These are phyloP conservation scores for Cryptosporidium sp. DNA, from an alignment of 169 alveolate genomes.

Conservation along the genomic window DNA sequence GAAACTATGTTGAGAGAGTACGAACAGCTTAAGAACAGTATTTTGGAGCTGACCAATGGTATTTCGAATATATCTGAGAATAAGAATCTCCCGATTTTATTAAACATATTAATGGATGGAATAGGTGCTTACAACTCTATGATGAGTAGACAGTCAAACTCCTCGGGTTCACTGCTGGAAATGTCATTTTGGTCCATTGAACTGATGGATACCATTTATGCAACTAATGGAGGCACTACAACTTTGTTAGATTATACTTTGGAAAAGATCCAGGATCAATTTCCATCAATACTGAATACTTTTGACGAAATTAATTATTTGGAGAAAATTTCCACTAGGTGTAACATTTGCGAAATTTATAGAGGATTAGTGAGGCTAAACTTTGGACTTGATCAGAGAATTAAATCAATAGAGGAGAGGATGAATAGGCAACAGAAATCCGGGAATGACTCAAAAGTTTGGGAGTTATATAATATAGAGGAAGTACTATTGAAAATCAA, in stretches of 20 bases:
- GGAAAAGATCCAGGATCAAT: constrained; percentile 53
- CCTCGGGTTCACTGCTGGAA: constrained; percentile 6
- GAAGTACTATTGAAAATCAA: neutral
- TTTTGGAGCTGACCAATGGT: constrained; percentile 32
- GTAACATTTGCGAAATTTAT: constrained; percentile 42
- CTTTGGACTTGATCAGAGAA: constrained; percentile 21
- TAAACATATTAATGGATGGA: constrained; percentile 58
- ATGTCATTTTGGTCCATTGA: constrained; percentile 67
- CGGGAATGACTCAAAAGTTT: too few relatives aligned
- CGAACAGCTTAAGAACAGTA: constrained; percentile 33
- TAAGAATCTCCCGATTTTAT: constrained; percentile 37
- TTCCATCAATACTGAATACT: constrained; percentile 48
- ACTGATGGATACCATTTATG: constrained; percentile 46
- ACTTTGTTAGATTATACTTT: constrained; percentile 63
- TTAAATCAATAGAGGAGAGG: constrained; percentile 2
- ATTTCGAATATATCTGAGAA: constrained; percentile 40
- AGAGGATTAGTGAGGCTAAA: constrained; percentile 50
- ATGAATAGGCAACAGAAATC: neutral
- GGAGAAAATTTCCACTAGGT: constrained; percentile 8
- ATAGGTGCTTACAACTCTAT: constrained; percentile 40
- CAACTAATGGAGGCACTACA: constrained; percentile 51
- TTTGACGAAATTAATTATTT: constrained; percentile 54
- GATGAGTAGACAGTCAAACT: constrained; percentile 9
- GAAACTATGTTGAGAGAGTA: constrained; percentile 13
- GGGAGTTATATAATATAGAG: neutral